These are phyloP conservation scores for Parastagonospora avenae DNA, from an alignment of 2,329 filamentous ascomycete species.

Conservation along the genomic window DNA sequence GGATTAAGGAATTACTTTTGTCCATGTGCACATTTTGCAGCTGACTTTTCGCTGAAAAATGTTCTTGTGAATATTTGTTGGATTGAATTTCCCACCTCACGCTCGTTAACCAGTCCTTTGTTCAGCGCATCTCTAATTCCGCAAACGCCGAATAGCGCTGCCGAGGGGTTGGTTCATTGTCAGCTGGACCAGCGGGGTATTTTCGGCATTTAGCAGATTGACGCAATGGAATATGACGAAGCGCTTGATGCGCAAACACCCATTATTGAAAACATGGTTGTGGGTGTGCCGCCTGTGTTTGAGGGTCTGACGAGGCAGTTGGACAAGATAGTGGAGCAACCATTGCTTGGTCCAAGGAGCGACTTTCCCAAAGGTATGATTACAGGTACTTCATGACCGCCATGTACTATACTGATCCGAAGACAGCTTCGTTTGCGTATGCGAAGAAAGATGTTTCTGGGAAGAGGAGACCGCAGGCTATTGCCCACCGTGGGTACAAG, in stretches of 20 bases:
- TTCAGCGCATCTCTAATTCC: conserved; percentile 8
- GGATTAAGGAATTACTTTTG: no score
- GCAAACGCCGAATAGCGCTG: conserved; percentile 12
- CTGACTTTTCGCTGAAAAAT: no score
- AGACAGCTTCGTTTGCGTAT: conserved; percentile 41
- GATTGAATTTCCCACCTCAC: background rate
- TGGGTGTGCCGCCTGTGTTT: conserved; percentile 45
- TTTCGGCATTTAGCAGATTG: conserved; percentile 9
- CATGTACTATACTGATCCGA: background rate
- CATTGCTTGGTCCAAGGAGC: conserved; percentile 36
- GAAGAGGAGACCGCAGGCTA: conserved; percentile 66
- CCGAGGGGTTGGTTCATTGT: conserved; percentile 8
- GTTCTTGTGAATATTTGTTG: background rate
- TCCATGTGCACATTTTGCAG: no score
- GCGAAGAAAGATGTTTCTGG: conserved; percentile 43
- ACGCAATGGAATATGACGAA: conserved; percentile 19
- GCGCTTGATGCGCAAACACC: conserved; percentile 38
- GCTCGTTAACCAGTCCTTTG: background rate
- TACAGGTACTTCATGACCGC: no score
- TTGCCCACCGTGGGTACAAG: conserved; percentile 81
- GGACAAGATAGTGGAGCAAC: conserved; percentile 42
- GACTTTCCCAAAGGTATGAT: conserved; percentile 35
- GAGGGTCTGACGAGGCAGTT: conserved; percentile 41
- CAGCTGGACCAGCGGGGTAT: conserved; percentile 4
- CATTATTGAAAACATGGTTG: conserved; percentile 43